These are phyloP conservation scores for Micractinium conductrix DNA, from an alignment of 139 green algal species.

Conservation along the genomic window DNA sequence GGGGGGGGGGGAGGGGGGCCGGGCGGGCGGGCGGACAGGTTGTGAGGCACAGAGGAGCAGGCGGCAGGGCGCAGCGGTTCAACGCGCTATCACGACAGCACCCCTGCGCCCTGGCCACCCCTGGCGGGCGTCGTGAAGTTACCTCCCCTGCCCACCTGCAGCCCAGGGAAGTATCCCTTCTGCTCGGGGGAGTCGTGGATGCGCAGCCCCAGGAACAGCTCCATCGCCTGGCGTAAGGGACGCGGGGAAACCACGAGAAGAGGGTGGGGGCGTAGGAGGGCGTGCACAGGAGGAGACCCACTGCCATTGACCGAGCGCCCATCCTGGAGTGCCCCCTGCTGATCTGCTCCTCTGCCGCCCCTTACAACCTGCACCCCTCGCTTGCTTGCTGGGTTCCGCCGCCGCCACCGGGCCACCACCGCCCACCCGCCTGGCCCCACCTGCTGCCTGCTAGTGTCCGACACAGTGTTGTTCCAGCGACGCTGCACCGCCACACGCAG, in stretches of 20 bases:
- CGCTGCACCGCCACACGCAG: constrained; percentile 75
- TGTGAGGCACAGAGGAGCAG: background rate
- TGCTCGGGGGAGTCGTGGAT: constrained; percentile 14
- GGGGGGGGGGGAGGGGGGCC: background rate
- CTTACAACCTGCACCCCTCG: too few relatives aligned
- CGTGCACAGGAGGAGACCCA: background rate
- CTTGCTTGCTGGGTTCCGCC: too few relatives aligned
- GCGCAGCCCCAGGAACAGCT: constrained; percentile 87
- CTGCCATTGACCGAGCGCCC: background rate
- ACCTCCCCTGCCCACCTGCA: background rate
- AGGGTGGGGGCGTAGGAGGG: background rate
- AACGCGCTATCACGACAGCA: background rate
- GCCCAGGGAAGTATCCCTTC: constrained; percentile 26
- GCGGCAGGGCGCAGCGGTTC: background rate
- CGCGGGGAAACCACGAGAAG: background rate
- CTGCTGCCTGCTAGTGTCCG: constrained; percentile 51
- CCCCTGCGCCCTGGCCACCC: background rate
- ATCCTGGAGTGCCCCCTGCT: too few relatives aligned
- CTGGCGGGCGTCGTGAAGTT: background rate
- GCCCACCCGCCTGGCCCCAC: background rate
- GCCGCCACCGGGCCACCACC: background rate
- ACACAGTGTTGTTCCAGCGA: constrained; percentile 79
- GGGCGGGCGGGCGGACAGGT: background rate
- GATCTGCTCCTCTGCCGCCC: too few relatives aligned
- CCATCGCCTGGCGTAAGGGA: constrained; percentile 47